Percentiles rank a stretch among this genome's conserved stretches.
Conservation (phyloP, 768 basidiomycete genomes). For the Rhodocollybia butyracea region DNA sequence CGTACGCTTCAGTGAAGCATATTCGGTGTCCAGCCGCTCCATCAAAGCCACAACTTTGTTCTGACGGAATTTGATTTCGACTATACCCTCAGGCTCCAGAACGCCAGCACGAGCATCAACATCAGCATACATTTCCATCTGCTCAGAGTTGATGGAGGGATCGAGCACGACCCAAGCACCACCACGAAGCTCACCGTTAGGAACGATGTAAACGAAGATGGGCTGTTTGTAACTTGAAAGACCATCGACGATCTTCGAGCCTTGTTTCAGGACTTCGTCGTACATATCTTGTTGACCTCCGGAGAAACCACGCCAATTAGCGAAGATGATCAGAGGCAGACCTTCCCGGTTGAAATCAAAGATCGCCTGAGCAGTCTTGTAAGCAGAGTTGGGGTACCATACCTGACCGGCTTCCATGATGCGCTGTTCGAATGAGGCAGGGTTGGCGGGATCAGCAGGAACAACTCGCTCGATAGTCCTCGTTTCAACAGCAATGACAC, state of each 20-base stretch:
- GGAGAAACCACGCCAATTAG: conserved; percentile 99
- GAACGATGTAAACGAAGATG: conserved; percentile 97
- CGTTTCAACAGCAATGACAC: conserved; percentile 97
- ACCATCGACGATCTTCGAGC: conserved; percentile 98
- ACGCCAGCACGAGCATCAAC: conserved; percentile 95
- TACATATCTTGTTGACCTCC: conserved; percentile 99
- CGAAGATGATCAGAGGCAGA: conserved; percentile 95
- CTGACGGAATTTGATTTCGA: conserved; percentile 97
- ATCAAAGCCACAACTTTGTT: conserved; percentile 89
- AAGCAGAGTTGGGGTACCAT: conserved; percentile 99
- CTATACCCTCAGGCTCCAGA: conserved; percentile 92
- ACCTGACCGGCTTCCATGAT: conserved; percentile 99
- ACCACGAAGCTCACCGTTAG: conserved; percentile 97
- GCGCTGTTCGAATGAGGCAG: conserved; percentile 92
- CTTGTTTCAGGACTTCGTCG: conserved; percentile 95
- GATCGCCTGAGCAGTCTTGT: conserved; percentile 99
- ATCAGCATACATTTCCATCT: conserved; percentile 99
- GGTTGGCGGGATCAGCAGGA: conserved; percentile 97
- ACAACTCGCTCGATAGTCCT: conserved; percentile 95
- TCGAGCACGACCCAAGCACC: conserved; percentile 99
- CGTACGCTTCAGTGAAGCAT: conserved; percentile 75
- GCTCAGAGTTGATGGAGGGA: conserved; percentile 92
- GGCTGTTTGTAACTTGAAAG: conserved; percentile 96
- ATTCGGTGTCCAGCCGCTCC: conserved; percentile 88
- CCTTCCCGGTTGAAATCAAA: conserved; percentile 98